Percentiles rank a stretch among this genome's conserved stretches.
phyloP scores from a whole-genome alignment of 371 early-diverging fungal genomes.

The Lichtheimia hyalospora region DNA sequence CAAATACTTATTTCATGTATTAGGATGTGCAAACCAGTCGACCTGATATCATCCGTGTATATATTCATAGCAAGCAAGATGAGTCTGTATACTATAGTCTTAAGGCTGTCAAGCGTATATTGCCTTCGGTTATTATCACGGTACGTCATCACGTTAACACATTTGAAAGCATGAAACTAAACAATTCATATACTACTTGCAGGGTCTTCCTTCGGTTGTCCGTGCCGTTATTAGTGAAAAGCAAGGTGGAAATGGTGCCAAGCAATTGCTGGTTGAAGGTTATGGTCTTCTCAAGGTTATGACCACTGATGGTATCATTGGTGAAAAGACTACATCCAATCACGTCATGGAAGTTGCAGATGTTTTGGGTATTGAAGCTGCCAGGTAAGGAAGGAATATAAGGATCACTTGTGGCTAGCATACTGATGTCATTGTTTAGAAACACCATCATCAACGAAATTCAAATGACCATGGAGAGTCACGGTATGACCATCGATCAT shows the following conservation, averaged over 20 bases:
- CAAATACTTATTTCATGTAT: background rate
- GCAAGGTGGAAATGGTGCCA: constrained; percentile 55
- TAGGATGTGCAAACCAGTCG: constrained; percentile 75
- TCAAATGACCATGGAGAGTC: constrained; percentile 81
- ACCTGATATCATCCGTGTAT: constrained; percentile 76
- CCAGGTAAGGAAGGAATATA: constrained; percentile 38
- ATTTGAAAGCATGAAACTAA: no score
- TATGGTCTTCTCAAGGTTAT: constrained; percentile 92
- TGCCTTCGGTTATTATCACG: constrained; percentile 83
- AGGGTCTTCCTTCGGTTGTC: constrained; percentile 82
- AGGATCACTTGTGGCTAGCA: background rate
- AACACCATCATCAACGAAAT: constrained; percentile 88
- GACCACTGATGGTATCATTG: constrained; percentile 85
- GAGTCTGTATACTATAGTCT: constrained; percentile 72
- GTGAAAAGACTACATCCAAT: constrained; percentile 83
- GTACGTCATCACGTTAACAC: constrained; percentile 6
- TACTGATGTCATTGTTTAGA: constrained; percentile 20
- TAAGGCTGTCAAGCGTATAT: constrained; percentile 81
- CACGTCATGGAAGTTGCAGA: constrained; percentile 93
- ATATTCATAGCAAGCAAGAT: constrained; percentile 67
- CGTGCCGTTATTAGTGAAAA: constrained; percentile 89
- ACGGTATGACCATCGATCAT: constrained; percentile 97
- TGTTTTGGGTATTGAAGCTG: constrained; percentile 98
- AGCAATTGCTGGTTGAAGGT: constrained; percentile 91
- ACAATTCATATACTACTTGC: constrained; percentile 1